phyloP scores from a whole-genome alignment of 192 early-diverging fungal genomes.

The Coemansia reversa region DNA sequence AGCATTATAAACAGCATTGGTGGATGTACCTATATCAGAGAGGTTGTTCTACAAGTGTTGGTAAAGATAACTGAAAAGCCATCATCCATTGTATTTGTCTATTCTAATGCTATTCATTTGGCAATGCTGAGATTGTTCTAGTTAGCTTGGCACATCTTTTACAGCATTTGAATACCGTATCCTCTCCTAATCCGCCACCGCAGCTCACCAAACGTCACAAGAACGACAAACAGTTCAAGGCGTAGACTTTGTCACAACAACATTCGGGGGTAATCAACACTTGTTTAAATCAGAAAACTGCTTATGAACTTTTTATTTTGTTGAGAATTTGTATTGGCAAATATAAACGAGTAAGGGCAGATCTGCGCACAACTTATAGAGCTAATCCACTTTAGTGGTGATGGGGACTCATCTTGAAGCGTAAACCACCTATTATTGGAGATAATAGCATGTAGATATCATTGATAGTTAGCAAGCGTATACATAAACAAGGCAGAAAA shows the following conservation, averaged over 20 bases:
- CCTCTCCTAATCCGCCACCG: not conserved
- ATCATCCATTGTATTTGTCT: too few relatives aligned
- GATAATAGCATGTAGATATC: not conserved
- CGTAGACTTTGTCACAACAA: not conserved
- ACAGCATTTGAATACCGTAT: not conserved
- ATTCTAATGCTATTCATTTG: too few relatives aligned
- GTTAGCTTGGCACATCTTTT: not conserved
- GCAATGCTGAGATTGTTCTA: too few relatives aligned
- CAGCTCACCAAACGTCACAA: not conserved
- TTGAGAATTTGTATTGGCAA: conserved; percentile 5
- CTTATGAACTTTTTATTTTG: not conserved
- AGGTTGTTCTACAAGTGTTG: too few relatives aligned
- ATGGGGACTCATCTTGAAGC: conserved; percentile 72
- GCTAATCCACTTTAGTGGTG: conserved; percentile 54
- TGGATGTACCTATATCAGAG: too few relatives aligned
- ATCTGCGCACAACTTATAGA: not conserved
- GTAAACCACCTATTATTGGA: conserved; percentile 63
- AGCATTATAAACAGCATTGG: too few relatives aligned
- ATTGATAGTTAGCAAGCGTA: conserved; percentile 2
- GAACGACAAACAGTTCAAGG: not conserved
- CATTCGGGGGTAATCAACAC: not conserved
- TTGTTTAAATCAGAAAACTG: not conserved
- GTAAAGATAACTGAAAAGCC: too few relatives aligned
- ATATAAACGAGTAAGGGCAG: not conserved
- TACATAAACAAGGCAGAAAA: not conserved